Conservation (phyloP, 257 asterid species). For the Salvia miltiorrhiza region DNA sequence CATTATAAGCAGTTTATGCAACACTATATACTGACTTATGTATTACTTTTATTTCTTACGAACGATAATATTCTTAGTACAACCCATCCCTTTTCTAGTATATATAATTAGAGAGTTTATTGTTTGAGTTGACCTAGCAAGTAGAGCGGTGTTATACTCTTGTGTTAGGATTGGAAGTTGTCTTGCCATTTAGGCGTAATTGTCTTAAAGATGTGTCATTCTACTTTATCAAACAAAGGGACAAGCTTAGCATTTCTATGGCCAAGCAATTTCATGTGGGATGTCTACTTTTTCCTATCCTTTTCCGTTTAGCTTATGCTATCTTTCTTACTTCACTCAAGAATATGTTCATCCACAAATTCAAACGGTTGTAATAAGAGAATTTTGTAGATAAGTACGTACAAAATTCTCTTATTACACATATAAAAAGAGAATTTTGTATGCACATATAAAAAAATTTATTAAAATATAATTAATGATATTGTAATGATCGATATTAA, state of each 20-base stretch:
- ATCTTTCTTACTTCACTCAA: not conserved
- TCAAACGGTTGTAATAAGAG: not conserved
- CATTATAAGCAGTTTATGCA: too few relatives aligned
- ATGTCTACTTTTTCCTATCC: constrained; percentile 11
- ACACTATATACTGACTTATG: too few relatives aligned
- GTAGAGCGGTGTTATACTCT: constrained; percentile 12
- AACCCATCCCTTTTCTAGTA: too few relatives aligned
- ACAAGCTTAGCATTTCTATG: constrained; percentile 23
- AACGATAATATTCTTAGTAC: too few relatives aligned
- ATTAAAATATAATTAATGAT: too few relatives aligned
- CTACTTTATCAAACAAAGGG: constrained; percentile 29
- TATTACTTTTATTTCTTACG: too few relatives aligned
- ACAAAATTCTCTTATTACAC: too few relatives aligned
- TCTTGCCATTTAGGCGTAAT: constrained; percentile 23
- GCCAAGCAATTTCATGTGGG: constrained; percentile 29
- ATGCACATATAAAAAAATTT: too few relatives aligned
- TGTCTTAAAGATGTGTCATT: constrained; percentile 22
- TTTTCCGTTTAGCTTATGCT: not conserved
- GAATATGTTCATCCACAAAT: not conserved
- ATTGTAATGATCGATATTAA: too few relatives aligned
- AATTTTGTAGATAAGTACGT: too few relatives aligned
- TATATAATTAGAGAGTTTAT: not conserved
- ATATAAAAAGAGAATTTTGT: too few relatives aligned
- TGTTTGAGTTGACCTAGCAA: constrained; percentile 26
- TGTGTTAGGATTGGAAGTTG: constrained; percentile 19